Percentiles rank a stretch among this genome's conserved stretches.
These are phyloP conservation scores for Sedum album DNA, from an alignment of 164 flowering plant genomes.

Conservation along the genomic window DNA sequence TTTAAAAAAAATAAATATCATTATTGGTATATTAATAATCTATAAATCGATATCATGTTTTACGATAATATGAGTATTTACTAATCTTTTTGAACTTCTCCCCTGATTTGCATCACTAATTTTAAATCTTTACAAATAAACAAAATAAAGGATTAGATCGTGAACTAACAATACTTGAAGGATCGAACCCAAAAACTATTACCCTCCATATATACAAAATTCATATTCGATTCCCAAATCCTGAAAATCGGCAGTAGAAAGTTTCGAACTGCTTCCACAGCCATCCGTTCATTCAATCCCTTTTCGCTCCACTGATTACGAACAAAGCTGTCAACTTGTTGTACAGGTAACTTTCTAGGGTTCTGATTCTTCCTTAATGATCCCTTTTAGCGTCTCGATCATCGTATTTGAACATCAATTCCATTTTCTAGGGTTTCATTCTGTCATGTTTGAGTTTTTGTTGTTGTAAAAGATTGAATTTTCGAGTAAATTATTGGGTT, in stretches of 20 bases:
- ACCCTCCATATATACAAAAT: background rate
- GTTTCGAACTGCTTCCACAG: background rate
- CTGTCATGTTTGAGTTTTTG: background rate
- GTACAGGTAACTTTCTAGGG: background rate
- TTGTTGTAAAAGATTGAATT: background rate
- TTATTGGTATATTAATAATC: too few relatives aligned
- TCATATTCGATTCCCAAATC: background rate
- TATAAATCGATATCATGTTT: too few relatives aligned
- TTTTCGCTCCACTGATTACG: conserved; percentile 1
- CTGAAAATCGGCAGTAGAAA: background rate
- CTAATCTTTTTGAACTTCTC: too few relatives aligned
- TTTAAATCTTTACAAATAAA: too few relatives aligned
- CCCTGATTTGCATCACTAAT: too few relatives aligned
- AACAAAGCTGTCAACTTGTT: conserved; percentile 4
- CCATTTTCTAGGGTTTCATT: background rate
- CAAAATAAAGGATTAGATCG: too few relatives aligned
- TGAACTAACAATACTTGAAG: too few relatives aligned
- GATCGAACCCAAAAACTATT: too few relatives aligned
- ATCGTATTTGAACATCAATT: background rate
- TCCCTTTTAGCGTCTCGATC: background rate
- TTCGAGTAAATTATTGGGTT: background rate
- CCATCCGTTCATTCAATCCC: background rate
- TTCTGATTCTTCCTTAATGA: conserved; percentile 1
- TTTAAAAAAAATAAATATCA: too few relatives aligned
- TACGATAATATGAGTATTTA: too few relatives aligned